phyloP scores from a whole-genome alignment of 257 asterid species.

The Rauvolfia tetraphylla region DNA sequence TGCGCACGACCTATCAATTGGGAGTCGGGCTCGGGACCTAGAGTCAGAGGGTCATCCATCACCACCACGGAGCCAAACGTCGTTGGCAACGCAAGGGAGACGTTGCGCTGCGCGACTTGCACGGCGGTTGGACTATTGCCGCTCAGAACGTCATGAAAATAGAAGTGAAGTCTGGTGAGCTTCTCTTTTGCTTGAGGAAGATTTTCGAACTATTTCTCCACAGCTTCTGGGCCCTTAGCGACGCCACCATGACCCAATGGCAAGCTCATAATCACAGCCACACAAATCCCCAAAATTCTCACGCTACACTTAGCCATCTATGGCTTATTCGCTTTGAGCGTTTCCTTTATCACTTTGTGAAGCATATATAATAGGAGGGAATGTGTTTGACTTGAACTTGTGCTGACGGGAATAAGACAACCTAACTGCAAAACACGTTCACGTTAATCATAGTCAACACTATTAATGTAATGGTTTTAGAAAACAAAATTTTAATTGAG shows the following conservation, averaged over 20 bases:
- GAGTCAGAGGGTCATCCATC: slow-evolving; percentile 6
- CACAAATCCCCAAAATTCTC: neutral
- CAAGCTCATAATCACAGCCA: neutral
- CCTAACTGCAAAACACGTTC: neutral
- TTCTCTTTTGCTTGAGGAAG: slow-evolving; percentile 6
- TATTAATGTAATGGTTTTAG: too few species aligned
- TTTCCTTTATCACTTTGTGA: too few species aligned
- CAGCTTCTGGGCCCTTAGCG: neutral
- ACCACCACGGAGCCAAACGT: neutral
- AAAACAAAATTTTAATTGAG: too few species aligned
- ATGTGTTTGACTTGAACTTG: too few species aligned
- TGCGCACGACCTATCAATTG: neutral
- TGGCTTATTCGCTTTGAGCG: too few species aligned
- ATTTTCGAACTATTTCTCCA: slow-evolving; percentile 8
- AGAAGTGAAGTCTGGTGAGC: slow-evolving; percentile 3
- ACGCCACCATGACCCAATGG: neutral
- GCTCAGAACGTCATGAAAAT: neutral
- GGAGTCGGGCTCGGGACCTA: neutral
- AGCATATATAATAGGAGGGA: too few species aligned
- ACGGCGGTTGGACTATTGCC: slow-evolving; percentile 8
- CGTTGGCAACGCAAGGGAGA: neutral
- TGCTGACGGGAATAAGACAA: too few species aligned
- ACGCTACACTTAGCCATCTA: neutral
- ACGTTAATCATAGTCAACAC: too few species aligned
- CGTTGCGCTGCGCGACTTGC: neutral